Percentiles rank a stretch among this genome's conserved stretches.
Conservation (phyloP, 345 rosid genomes). For the Aegle marmelos region DNA sequence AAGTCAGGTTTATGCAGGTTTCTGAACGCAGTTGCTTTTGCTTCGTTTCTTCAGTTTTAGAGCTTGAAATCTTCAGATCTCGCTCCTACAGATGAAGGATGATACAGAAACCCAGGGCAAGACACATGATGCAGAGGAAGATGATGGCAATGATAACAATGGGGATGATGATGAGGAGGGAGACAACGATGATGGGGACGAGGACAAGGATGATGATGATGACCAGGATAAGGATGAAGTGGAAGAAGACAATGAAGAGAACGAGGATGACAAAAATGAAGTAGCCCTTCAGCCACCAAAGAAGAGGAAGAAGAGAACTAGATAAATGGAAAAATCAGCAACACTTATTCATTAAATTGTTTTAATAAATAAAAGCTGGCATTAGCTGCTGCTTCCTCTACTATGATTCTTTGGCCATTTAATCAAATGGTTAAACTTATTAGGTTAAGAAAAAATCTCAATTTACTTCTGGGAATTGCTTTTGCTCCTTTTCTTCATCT, state of each 20-base stretch:
- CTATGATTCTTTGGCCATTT: no score
- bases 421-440: no score
- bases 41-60: no score
- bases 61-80: no score
- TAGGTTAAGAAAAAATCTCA: no score
- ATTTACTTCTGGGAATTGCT: no score
- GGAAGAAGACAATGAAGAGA: slow-evolving; percentile 42
- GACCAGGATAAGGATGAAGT: slow-evolving; percentile 39
- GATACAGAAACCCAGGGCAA: slow-evolving; percentile 25
- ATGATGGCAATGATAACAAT: slow-evolving; percentile 26
- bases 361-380: no score
- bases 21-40: no score
- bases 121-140: slow-evolving; percentile 61
- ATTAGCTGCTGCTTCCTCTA: no score
- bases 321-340: not conserved
- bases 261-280: slow-evolving; percentile 73
- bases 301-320: slow-evolving; percentile 85
- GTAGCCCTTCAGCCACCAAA: slow-evolving; percentile 86
- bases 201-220: slow-evolving; percentile 25
- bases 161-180: slow-evolving; percentile 28
- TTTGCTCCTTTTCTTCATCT: no score
- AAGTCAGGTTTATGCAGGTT: no score
- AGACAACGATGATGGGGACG: slow-evolving; percentile 40
- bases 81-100: slow-evolving; percentile 19
- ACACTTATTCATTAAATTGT: not conserved